Conservation (phyloP, 768 basidiomycete genomes). For the Auricularia cornea region DNA sequence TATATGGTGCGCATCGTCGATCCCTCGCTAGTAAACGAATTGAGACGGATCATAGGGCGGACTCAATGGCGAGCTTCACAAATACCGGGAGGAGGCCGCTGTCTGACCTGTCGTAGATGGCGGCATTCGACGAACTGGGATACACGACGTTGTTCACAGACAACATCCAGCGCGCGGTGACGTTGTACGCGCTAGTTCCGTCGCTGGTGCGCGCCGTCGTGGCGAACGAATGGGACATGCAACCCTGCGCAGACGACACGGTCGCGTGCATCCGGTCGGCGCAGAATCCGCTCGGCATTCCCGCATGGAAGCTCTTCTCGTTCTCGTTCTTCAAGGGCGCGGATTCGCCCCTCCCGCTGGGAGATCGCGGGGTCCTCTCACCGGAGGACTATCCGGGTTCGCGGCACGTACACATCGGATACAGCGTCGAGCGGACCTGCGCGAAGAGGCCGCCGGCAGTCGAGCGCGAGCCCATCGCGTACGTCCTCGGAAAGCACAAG, state of each 20-base stretch:
- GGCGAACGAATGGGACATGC: background rate
- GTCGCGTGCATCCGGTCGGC: conserved; percentile 2
- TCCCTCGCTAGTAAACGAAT: too few relatives aligned
- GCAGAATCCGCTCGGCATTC: background rate
- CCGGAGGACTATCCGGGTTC: conserved; percentile 1
- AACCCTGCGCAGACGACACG: background rate
- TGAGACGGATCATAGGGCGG: background rate
- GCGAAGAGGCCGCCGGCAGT: background rate
- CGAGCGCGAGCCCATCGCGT: conserved; percentile 5
- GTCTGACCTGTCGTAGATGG: background rate
- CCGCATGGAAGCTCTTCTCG: conserved; percentile 4
- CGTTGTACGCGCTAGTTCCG: background rate
- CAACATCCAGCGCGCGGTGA: background rate
- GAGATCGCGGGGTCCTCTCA: conserved; percentile 1
- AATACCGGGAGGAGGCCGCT: background rate
- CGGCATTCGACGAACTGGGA: conserved; percentile 3
- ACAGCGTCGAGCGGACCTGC: conserved; percentile 8
- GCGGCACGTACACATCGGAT: conserved; percentile 7
- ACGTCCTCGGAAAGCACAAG: conserved; percentile 1
- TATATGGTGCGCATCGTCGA: conserved; percentile 2
- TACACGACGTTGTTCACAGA: conserved; percentile 2
- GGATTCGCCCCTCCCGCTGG: background rate
- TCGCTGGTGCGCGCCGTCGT: conserved; percentile 1
- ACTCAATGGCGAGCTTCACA: background rate
- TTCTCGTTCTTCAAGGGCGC: background rate